A percentile compares a stretch with the other conserved stretches of the same genome.
phyloP scores from a whole-genome alignment of 345 rosid genomes.

The Dimocarpus longan region DNA sequence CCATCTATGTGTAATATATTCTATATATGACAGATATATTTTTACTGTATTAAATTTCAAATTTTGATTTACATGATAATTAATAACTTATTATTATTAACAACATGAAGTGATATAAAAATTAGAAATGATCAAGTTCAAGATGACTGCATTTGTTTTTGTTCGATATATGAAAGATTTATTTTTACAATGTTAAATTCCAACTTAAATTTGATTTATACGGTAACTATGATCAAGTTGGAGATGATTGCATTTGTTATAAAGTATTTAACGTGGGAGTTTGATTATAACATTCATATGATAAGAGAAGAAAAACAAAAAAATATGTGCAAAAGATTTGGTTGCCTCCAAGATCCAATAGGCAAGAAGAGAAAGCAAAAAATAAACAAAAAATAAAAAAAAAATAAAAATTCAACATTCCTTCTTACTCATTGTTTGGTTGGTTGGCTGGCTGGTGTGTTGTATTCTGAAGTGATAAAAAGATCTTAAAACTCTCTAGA shows the following conservation, averaged over 20 bases:
- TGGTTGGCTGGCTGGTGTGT: neutral
- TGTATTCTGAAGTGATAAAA: conserved; percentile 6
- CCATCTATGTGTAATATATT: too few relatives aligned
- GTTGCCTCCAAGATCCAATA: conserved; percentile 11
- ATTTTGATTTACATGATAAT: too few relatives aligned
- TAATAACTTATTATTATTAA: too few relatives aligned
- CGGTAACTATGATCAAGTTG: too few relatives aligned
- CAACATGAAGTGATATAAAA: too few relatives aligned
- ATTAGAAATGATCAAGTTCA: neutral
- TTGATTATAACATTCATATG: conserved; percentile 33
- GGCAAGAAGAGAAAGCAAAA: neutral
- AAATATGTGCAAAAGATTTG: conserved; percentile 26
- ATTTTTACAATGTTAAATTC: too few relatives aligned
- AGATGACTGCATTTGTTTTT: neutral
- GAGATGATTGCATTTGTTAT: neutral
- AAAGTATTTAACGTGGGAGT: conserved; percentile 23
- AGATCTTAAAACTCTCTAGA: neutral
- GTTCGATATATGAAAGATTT: neutral
- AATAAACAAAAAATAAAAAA: neutral
- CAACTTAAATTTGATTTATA: too few relatives aligned
- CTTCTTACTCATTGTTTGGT: neutral
- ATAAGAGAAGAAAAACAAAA: neutral
- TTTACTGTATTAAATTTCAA: too few relatives aligned
- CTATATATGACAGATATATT: too few relatives aligned
- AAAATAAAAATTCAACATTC: conserved; percentile 2